Conservation (phyloP, 495 filamentous ascomycete genomes). For the Lophiotrema nucula region DNA sequence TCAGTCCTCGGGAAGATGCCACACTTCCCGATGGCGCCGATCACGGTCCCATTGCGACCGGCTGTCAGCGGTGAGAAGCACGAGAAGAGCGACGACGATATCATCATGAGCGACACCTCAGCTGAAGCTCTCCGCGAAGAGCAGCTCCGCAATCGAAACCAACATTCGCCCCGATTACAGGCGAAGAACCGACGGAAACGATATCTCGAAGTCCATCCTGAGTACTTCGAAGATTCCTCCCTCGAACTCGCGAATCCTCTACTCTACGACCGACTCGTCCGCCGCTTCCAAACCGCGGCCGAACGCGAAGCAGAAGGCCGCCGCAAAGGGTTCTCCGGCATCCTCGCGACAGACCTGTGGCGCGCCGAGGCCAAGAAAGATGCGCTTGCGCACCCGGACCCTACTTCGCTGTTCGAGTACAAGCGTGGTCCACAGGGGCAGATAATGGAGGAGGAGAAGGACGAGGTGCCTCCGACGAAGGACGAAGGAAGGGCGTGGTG, state of each 20-base stretch:
- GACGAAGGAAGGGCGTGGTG: conserved; percentile 67
- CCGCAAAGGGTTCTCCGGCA: conserved; percentile 69
- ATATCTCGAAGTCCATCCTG: conserved; percentile 62
- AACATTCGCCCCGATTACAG: too few relatives aligned
- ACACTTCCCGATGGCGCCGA: not conserved
- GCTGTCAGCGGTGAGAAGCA: too few relatives aligned
- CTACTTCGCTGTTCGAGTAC: conserved; percentile 50
- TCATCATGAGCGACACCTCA: too few relatives aligned
- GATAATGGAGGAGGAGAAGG: conserved; percentile 57
- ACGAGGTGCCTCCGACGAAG: conserved; percentile 57
- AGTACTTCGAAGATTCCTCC: conserved; percentile 56
- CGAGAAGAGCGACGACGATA: too few relatives aligned
- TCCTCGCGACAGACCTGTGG: conserved; percentile 67
- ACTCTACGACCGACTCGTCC: conserved; percentile 75
- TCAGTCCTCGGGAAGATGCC: too few relatives aligned
- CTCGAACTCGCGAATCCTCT: conserved; percentile 60
- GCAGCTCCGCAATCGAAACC: too few relatives aligned
- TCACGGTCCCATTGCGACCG: not conserved
- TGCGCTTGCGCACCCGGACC: conserved; percentile 57
- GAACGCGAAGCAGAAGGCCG: conserved; percentile 73
- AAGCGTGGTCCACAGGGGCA: conserved; percentile 50
- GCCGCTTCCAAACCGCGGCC: conserved; percentile 69
- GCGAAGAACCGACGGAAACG: conserved; percentile 64
- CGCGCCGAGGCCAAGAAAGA: conserved; percentile 73
- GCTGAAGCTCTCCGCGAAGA: too few relatives aligned